Base-by-base conservation (phyloP, 1,284 basidiomycete genomes). In the Leucoagaricus sp. region DNA sequence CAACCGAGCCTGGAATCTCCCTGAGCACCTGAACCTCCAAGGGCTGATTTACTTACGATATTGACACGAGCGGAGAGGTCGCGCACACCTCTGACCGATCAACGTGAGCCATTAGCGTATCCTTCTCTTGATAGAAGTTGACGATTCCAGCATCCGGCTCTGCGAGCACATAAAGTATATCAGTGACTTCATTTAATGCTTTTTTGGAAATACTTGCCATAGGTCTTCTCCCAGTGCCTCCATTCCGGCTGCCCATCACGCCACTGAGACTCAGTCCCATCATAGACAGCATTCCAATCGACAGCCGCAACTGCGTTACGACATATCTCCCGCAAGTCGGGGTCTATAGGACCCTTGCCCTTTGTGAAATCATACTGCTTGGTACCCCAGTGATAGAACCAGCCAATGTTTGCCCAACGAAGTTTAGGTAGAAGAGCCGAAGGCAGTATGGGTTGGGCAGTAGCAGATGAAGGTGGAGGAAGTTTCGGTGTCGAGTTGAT, bases 131-230 rank as follows among this genome's bases (percentile, higher is more conserved):
- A 68, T 94, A 94, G 65, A 93, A 96, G 69, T 97, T 97, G 58
- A 96, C 89, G 46, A 97, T 96, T 2, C 94, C 94, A 10, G 94
- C 93, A 68, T 96, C 94, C 2, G 93, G 92, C 67, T 91, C 94
- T 90, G 65, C 17, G 17, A 41, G n/a, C n/a, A n/a, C 23, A 6
- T 21, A 15, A 53, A 23, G 45, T 10, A 17, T 5, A 3, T 48
- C 7, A 40, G n/a, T 5, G 25, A 28, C 15, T 15, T 6, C 17
- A 31, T 15, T n/a, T n/a, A 12, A 4, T 12, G 25, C 42, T n/a
- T 38, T n/a, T 17, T 15, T 36, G 13, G 40, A 26, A n/a, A 48
- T 29, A 56, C 62, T 19, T 63, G 92, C 93, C 86, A 67, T 95
- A 95, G 15, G 84, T 86, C 25, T 87, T 75, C 15, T 73, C 69